Percentiles rank a stretch among this genome's conserved stretches.
Evolutionary conservation across 441 rosid genomes (phyloP).

Genomic region (Geranium incanum): DNA sequence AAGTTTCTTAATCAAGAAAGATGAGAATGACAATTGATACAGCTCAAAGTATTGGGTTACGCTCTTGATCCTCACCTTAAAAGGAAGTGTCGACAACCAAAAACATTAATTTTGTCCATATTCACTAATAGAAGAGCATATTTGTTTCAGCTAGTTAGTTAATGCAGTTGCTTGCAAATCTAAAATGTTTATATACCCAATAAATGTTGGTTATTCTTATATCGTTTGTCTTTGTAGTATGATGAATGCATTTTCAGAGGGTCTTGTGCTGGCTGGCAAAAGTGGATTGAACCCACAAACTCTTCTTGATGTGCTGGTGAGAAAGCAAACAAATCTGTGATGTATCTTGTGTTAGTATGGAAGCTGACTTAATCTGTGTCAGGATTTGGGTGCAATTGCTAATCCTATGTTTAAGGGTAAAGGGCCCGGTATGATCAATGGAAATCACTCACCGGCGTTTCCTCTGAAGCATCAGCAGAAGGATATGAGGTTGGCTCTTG

Average conservation of each 20-base stretch:
- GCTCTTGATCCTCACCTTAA: background rate
- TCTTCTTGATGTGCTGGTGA: constrained; percentile 71
- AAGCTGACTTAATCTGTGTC: constrained; percentile 22
- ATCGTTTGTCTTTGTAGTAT: constrained; percentile 32
- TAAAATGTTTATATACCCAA: background rate
- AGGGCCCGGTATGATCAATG: constrained; percentile 71
- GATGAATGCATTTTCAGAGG: constrained; percentile 92
- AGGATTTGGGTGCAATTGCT: constrained; percentile 72
- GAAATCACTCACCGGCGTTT: constrained; percentile 62
- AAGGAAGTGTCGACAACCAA: too few relatives aligned
- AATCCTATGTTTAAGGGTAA: constrained; percentile 81
- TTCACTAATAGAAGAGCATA: background rate
- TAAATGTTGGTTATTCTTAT: background rate
- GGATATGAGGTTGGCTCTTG: constrained; percentile 89
- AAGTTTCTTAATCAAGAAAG: background rate
- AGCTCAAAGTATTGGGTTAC: background rate
- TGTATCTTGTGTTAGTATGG: background rate
- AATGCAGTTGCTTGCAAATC: background rate
- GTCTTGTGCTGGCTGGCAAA: constrained; percentile 69
- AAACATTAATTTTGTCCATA: background rate
- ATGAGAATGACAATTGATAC: background rate
- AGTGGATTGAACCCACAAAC: constrained; percentile 66
- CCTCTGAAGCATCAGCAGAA: constrained; percentile 95
- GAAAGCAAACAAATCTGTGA: constrained; percentile 15
- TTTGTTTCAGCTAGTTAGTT: background rate